Conservation (phyloP, 2,329 filamentous ascomycete species). For the Teratosphaeria epicoccoides region DNA sequence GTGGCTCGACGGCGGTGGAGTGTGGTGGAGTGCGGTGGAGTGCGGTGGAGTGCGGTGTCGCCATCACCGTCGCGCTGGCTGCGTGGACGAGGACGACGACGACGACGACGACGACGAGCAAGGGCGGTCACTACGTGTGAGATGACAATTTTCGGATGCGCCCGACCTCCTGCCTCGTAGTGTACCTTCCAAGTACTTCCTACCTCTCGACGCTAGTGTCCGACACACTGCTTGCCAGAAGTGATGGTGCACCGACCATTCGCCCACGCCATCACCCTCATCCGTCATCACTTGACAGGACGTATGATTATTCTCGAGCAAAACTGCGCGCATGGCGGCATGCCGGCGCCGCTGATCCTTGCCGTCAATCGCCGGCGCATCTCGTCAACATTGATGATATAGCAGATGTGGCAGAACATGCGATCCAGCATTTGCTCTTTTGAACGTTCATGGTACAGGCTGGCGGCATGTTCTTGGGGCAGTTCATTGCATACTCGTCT, state of each 20-base stretch:
- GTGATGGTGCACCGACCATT: not conserved
- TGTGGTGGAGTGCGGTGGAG: too few relatives aligned
- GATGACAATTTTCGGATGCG: not conserved
- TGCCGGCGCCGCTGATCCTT: not conserved
- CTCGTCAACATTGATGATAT: not conserved
- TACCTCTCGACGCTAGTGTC: not conserved
- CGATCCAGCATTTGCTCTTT: not conserved
- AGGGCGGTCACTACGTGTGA: not conserved
- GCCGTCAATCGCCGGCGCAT: not conserved
- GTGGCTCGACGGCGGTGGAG: not conserved
- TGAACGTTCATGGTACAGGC: not conserved
- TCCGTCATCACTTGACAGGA: not conserved
- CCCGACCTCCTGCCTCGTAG: too few relatives aligned
- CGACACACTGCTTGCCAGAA: not conserved
- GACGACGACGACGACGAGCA: too few relatives aligned
- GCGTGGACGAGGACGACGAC: not conserved
- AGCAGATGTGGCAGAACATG: not conserved
- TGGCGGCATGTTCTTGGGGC: not conserved
- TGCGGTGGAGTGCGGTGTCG: too few relatives aligned
- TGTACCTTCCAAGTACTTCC: too few relatives aligned
- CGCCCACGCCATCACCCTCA: not conserved
- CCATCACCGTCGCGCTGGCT: not conserved
- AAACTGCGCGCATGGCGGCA: not conserved
- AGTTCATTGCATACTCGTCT: not conserved
- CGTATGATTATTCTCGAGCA: not conserved